Base-by-base conservation (phyloP, 192 early-diverging fungal genomes). In the Ambispora gerdemannii region DNA sequence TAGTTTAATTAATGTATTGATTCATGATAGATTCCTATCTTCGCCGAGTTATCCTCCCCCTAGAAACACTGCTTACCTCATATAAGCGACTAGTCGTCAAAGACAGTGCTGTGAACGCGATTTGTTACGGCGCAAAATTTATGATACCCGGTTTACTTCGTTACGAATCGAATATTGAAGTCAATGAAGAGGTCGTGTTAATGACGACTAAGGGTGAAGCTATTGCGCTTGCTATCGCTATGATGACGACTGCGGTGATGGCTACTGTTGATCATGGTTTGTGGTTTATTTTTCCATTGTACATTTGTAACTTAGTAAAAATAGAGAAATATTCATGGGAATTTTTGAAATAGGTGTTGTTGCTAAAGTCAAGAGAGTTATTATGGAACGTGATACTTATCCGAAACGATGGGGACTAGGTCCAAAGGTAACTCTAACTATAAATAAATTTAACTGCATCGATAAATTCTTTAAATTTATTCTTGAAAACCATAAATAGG, bases 151-250 rank as follows among this genome's bases (percentile, higher is more conserved):
- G 97, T 77, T 88, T 98, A 22, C 83, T 99, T 61, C 91, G 95
- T 31, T 99, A 93, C 73, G 95, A 97, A 81, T 90, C 90, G 67
- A 95, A 90, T 50, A 89, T 99, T 75, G 97, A 99, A 77, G 75
- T 98, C 75, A 86, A 95, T 78, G 95, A 99, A 76, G 97, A 99
- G 81, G 88, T 99, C 50, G 94, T 99, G 25, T 81, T 99, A 72
- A 99, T 99, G 92, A 94, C 97, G 50, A 99, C 97, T 78, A 99
- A 99, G 88, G 97, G 97, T 69, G 97, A 99, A 77, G 97, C 97
- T 35, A 96, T 99, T 73, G 97, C 97, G 19, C 83, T 99, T n/a
- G 95, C 89, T 60, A 92, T 95, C 76, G 95, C 95, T 11, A 89
- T 92, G 78, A 99, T 99, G 97, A 93, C 91, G 43, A 99, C 97